phyloP scores from a whole-genome alignment of 2,329 filamentous ascomycete species.

The Pseudopithomyces maydicus region DNA sequence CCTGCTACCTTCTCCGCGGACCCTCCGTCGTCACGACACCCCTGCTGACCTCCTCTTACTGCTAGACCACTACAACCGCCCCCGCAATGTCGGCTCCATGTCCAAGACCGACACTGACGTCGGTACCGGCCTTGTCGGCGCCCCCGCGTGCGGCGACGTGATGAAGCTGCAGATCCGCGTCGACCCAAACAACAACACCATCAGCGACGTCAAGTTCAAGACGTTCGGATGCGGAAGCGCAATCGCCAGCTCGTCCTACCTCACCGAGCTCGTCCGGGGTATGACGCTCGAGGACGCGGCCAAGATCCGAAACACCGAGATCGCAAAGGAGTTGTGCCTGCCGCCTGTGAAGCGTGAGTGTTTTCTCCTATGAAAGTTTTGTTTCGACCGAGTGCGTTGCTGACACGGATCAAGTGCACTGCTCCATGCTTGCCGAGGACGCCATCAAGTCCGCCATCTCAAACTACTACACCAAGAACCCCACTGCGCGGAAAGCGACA shows the following conservation, averaged over 20 bases:
- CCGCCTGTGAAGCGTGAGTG: conserved; percentile 83
- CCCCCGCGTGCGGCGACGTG: conserved; percentile 89
- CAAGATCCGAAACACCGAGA: conserved; percentile 95
- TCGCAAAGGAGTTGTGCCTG: conserved; percentile 91
- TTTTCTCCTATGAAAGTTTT: background rate
- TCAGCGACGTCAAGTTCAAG: conserved; percentile 97
- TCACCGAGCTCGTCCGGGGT: conserved; percentile 91
- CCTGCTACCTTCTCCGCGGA: background rate
- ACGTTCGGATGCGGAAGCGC: conserved; percentile 94
- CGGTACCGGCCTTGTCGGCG: conserved; percentile 87
- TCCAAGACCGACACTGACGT: conserved; percentile 80
- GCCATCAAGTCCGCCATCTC: conserved; percentile 91
- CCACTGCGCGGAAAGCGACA: conserved; percentile 68
- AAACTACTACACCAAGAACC: conserved; percentile 92
- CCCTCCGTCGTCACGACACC: conserved; percentile 15
- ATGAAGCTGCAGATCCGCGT: conserved; percentile 96
- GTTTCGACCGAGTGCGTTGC: conserved; percentile 2
- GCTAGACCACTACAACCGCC: conserved; percentile 81
- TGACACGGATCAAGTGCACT: conserved; percentile 68
- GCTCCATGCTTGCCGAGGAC: conserved; percentile 90
- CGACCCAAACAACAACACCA: conserved; percentile 84
- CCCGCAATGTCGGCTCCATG: conserved; percentile 80
- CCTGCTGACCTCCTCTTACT: conserved; percentile 54
- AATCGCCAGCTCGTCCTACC: conserved; percentile 91
- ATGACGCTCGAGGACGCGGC: conserved; percentile 96